Percentiles rank a stretch among this genome's conserved stretches.
Evolutionary conservation across 1,284 basidiomycete species (phyloP).

Genomic region (Trametes pubescens): DNA sequence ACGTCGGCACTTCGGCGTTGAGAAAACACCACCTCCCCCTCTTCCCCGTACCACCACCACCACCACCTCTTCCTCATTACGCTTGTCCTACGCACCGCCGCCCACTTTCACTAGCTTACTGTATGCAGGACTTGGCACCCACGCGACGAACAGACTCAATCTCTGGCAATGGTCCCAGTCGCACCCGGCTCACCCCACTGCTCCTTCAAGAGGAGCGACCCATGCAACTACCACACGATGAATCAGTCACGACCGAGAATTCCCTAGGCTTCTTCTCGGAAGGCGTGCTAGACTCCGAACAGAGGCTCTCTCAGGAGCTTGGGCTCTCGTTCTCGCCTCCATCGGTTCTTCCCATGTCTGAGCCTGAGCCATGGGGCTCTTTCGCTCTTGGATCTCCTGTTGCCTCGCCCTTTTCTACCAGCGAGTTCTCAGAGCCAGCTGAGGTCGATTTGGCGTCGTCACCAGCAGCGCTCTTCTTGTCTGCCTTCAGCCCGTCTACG

Average conservation of each 20-base stretch:
- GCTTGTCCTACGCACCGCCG: not conserved
- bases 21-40: not conserved
- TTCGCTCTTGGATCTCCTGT: constrained; percentile 16
- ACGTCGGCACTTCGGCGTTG: not conserved
- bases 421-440: constrained; percentile 33
- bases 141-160: constrained; percentile 3
- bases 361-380: constrained; percentile 12
- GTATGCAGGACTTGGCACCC: constrained; percentile 16
- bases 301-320: constrained; percentile 20
- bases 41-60: constrained; percentile 13
- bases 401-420: constrained; percentile 25
- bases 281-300: constrained; percentile 20
- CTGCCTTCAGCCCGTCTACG: constrained; percentile 63
- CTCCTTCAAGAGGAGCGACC: constrained; percentile 3
- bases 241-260: not conserved
- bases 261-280: too few species aligned
- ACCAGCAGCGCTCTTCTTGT: constrained; percentile 82
- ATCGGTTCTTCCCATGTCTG: constrained; percentile 21
- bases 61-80: constrained; percentile 4
- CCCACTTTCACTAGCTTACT: not conserved
- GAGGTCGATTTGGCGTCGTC: constrained; percentile 51
- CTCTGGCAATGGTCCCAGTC: constrained; percentile 14
- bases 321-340: constrained; percentile 21
- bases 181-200: constrained; percentile 4
- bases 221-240: not conserved